Evolutionary conservation across 1,284 basidiomycete genomes (phyloP).

Genomic region (Pyrrhoderma noxium): DNA sequence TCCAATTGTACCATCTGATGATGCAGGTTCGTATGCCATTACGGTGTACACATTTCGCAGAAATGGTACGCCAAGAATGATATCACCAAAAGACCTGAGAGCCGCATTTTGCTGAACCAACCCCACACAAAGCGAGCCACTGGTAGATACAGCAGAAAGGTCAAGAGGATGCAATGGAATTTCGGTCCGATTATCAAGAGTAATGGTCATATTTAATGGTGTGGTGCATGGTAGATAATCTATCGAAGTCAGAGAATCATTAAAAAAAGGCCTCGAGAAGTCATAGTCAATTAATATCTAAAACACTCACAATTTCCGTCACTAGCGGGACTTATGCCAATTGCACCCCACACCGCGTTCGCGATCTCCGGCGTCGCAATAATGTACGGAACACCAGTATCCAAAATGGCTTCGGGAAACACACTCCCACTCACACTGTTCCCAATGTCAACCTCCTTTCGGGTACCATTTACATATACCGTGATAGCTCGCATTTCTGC

Average conservation of each 20-base stretch:
- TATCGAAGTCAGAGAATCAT: conserved; percentile 25
- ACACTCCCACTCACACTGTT: conserved; percentile 28
- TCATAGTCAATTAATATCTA: conserved; percentile 24
- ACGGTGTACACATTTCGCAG: conserved; percentile 67
- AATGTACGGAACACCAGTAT: conserved; percentile 61
- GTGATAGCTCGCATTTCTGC: conserved; percentile 45
- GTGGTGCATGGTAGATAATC: conserved; percentile 65
- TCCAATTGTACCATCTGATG: conserved; percentile 39
- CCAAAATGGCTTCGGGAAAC: conserved; percentile 56
- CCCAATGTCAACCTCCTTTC: conserved; percentile 34
- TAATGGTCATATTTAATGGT: conserved; percentile 63
- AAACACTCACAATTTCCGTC: conserved; percentile 55
- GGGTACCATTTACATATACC: conserved; percentile 46
- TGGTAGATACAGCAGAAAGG: conserved; percentile 38
- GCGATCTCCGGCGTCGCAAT: conserved; percentile 52
- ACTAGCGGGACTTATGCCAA: conserved; percentile 47
- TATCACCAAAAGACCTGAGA: conserved; percentile 45
- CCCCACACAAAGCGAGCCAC: conserved; percentile 48
- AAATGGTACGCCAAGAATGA: conserved; percentile 70
- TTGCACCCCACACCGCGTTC: conserved; percentile 71
- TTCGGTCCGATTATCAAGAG: conserved; percentile 46
- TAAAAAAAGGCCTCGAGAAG: conserved; percentile 5
- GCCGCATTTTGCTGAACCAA: conserved; percentile 49
- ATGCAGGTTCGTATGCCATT: conserved; percentile 52
- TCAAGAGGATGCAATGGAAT: conserved; percentile 67